phyloP scores from a whole-genome alignment of 768 basidiomycete genomes.

The Mycena amicta region DNA sequence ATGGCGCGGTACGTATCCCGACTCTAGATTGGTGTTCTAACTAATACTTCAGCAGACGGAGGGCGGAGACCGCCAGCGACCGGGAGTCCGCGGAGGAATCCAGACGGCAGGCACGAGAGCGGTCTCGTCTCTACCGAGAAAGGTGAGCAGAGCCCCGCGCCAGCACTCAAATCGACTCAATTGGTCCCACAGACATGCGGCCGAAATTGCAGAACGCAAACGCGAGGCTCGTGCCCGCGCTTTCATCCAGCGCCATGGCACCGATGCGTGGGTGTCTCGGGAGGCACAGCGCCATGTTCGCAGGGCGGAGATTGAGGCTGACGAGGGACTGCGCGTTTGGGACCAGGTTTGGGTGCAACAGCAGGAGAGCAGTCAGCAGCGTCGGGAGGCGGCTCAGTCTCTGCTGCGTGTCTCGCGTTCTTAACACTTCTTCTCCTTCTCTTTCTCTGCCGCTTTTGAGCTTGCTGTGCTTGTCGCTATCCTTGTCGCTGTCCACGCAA shows the following conservation, averaged over 20 bases:
- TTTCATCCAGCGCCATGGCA: neutral
- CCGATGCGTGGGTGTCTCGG: neutral
- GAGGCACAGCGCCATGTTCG: neutral
- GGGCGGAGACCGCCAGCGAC: too few relatives aligned
- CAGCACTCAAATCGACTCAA: neutral
- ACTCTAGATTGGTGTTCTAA: too few relatives aligned
- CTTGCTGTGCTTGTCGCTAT: too few relatives aligned
- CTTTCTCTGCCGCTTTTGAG: neutral
- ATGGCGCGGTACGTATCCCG: neutral
- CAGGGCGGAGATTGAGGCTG: neutral
- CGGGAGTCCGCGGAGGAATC: too few relatives aligned
- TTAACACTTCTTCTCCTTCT: neutral
- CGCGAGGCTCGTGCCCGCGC: neutral
- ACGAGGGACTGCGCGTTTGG: neutral
- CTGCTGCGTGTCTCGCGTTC: neutral
- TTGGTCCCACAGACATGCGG: neutral
- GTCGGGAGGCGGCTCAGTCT: neutral
- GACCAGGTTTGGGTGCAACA: neutral
- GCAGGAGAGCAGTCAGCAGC: neutral
- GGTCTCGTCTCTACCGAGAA: neutral
- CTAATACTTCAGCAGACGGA: too few relatives aligned
- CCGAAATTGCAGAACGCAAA: neutral
- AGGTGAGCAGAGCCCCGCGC: neutral
- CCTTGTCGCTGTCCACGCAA: too few relatives aligned
- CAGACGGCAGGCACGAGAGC: neutral